Base-by-base conservation (phyloP, 1,139 yeast genomes). In the Arxiozyma bovina region DNA sequence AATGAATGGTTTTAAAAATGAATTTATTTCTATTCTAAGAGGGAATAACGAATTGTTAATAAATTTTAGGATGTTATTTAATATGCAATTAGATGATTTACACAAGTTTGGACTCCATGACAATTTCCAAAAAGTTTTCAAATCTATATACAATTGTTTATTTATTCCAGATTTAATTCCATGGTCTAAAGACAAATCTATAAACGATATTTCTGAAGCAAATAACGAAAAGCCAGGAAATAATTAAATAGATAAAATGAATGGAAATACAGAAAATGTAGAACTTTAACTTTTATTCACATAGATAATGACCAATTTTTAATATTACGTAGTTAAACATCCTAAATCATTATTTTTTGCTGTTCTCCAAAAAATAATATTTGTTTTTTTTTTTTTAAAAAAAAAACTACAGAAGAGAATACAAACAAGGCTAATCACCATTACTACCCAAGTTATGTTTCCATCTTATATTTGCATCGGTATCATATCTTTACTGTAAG, bases 11-110 rank as follows among this genome's bases (percentile, higher is more conserved):
- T 49, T 63, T 2, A 60, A 58, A 25, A 58, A 63, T 53, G 70
- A 68, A 53, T 63, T 64, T 42, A 54, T 63, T 3, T 61, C 67
- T 1, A 55, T 66, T 0, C 64, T 68, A 42, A 62, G 62, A 51
- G 55, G 62, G 8, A 67, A 64, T 52, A 59, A 54, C 25, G 69
- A 65, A 55, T 53, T 68, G 7, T 51, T 66, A 43, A 48, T 58
- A 20, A 66, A 65, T 51, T 59, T 66, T 43, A 60, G 68, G 52
- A 53, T 62, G 0, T 50, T 68, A 12, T 59, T 68, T 45, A 67
- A 66, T 50, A 50, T 66, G 42, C 63, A 56, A 46, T 52, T 49
- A 30, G 50, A 54, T 17, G 57, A 57, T 22, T 53, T 68, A 48
- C 50, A 59, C 30, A 54, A 60, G 9, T 60, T 63, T 61, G 53